phyloP scores from a whole-genome alignment of 139 green algal species.

The Chlorella sp. region DNA sequence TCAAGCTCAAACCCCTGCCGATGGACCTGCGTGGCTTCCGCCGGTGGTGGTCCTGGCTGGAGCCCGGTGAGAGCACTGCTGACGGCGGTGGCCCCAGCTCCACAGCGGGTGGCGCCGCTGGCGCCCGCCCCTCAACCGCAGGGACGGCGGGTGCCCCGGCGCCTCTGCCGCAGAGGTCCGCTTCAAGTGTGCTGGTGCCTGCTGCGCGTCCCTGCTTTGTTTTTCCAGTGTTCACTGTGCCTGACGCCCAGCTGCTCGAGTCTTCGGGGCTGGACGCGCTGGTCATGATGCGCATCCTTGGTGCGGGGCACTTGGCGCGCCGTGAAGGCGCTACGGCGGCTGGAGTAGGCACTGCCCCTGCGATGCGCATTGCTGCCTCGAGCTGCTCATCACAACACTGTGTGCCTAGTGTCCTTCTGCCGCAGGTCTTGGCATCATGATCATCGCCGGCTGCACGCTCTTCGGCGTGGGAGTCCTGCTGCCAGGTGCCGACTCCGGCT shows the following conservation, averaged over 20 bases:
- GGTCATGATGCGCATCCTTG: conserved; percentile 38
- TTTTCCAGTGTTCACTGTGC: conserved; percentile 14
- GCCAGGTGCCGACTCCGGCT: too few relatives aligned
- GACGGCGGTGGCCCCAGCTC: too few relatives aligned
- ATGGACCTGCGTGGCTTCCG: conserved; percentile 7
- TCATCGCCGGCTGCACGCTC: background rate
- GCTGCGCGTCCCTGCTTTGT: too few relatives aligned
- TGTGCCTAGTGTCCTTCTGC: background rate
- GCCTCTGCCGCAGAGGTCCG: too few relatives aligned
- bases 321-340: too few relatives aligned
- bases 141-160: too few relatives aligned
- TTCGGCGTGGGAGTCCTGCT: too few relatives aligned
- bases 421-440: background rate
- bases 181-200: too few relatives aligned
- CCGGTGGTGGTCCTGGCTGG: conserved; percentile 41
- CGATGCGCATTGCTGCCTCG: background rate
- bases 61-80: too few relatives aligned
- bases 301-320: too few relatives aligned
- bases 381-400: background rate
- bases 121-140: too few relatives aligned
- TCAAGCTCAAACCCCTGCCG: background rate
- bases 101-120: too few relatives aligned
- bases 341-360: background rate
- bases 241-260: conserved; percentile 37
- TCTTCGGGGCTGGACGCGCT: conserved; percentile 49